These are phyloP conservation scores for Suillus clintonianus DNA, from an alignment of 768 basidiomycete genomes.

Conservation along the genomic window DNA sequence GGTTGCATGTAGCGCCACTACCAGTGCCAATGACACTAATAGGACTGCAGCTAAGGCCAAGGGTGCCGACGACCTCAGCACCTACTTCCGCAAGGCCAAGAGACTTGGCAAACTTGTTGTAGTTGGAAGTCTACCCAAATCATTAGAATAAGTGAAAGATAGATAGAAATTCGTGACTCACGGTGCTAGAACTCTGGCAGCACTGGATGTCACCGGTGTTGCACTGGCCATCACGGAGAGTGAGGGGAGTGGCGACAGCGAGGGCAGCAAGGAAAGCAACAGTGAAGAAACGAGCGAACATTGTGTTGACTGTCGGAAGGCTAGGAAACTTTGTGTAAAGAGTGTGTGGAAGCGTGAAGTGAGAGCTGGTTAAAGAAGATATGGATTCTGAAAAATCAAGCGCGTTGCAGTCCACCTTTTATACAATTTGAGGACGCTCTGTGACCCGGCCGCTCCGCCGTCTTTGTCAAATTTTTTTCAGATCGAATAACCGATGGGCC, in stretches of 20 bases:
- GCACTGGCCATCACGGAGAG: constrained; percentile 24
- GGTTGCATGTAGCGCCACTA: constrained; percentile 16
- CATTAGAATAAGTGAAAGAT: not conserved
- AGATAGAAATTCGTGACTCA: too few relatives aligned
- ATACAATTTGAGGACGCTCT: too few relatives aligned
- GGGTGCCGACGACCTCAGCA: constrained; percentile 3
- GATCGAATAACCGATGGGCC: too few relatives aligned
- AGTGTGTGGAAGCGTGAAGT: not conserved
- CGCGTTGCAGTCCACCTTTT: too few relatives aligned
- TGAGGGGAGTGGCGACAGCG: constrained; percentile 20
- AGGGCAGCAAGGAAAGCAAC: constrained; percentile 19
- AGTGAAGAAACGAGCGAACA: constrained; percentile 8
- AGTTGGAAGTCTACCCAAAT: constrained; percentile 9
- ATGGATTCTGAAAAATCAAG: too few relatives aligned
- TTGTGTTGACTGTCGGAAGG: not conserved
- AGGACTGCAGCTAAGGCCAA: constrained; percentile 22
- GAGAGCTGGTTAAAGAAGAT: too few relatives aligned
- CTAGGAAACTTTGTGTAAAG: not conserved
- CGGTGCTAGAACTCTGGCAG: constrained; percentile 20
- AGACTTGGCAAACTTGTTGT: not conserved
- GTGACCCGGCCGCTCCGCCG: too few relatives aligned
- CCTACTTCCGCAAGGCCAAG: constrained; percentile 6
- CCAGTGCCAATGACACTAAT: constrained; percentile 21
- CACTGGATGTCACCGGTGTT: constrained; percentile 20
- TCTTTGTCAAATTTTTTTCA: too few relatives aligned